Percentiles rank a stretch among this genome's conserved stretches.
Conservation (phyloP, 768 basidiomycete genomes). For the Termitomyces bulborhizus region DNA sequence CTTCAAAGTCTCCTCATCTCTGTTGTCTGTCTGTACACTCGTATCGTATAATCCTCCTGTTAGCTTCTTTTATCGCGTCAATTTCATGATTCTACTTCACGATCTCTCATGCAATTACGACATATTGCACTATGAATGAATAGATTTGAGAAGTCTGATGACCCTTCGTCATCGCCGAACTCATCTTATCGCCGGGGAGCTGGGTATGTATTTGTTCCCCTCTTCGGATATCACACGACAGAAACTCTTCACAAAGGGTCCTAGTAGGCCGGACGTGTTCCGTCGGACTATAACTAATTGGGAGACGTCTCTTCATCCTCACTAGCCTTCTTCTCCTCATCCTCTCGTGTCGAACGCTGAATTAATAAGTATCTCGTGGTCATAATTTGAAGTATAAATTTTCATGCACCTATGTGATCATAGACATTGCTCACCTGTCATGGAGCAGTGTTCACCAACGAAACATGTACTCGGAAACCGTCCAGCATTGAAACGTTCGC, state of each 20-base stretch:
- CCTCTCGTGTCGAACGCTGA: background rate
- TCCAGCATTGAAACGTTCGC: constrained; percentile 2
- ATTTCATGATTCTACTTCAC: constrained; percentile 11
- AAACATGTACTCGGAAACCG: constrained; percentile 2
- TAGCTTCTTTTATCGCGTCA: constrained; percentile 3
- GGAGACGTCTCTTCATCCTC: background rate
- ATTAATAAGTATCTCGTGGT: background rate
- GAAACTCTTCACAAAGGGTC: background rate
- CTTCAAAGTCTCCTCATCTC: constrained; percentile 1
- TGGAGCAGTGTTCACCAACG: constrained; percentile 4
- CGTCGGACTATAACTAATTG: background rate
- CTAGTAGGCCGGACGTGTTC: constrained; percentile 2
- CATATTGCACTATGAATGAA: background rate
- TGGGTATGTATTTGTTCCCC: background rate
- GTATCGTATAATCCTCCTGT: constrained; percentile 11
- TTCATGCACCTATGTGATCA: background rate
- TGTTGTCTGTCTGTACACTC: constrained; percentile 13
- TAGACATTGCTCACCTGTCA: background rate
- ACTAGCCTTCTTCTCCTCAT: background rate
- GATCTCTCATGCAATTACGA: background rate
- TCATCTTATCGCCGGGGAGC: constrained; percentile 8
- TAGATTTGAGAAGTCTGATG: background rate
- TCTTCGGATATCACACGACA: background rate
- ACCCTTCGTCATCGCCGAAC: background rate
- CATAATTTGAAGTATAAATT: constrained; percentile 3